Evolutionary conservation across 768 basidiomycete genomes (phyloP).

Genomic region (Pisolithus marmoratus): DNA sequence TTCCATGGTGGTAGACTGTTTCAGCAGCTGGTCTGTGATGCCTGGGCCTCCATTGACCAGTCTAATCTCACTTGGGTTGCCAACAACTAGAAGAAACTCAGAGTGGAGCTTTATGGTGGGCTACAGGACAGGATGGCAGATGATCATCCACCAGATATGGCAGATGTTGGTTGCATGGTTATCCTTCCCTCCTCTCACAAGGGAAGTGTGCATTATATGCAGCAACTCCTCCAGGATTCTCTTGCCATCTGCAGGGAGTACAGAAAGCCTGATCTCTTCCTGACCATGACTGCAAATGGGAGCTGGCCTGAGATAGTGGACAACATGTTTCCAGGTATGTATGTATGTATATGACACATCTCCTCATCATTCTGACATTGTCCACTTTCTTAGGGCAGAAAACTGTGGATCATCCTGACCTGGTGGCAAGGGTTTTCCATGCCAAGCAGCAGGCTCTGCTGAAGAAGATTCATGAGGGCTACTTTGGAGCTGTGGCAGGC

Average conservation of each 20-base stretch:
- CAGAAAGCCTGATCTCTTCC: slow-evolving; percentile 38
- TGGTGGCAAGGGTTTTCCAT: slow-evolving; percentile 42
- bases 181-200: slow-evolving; percentile 39
- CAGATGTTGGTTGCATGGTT: slow-evolving; percentile 8
- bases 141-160: slow-evolving; percentile 6
- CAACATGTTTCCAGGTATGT: slow-evolving; percentile 30
- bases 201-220: slow-evolving; percentile 40
- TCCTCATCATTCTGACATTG: neutral
- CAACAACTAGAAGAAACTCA: slow-evolving; percentile 30
- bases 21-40: slow-evolving; percentile 37
- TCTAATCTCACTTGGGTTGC: slow-evolving; percentile 28
- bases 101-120: slow-evolving; percentile 32
- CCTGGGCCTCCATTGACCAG: slow-evolving; percentile 41
- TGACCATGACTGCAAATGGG: slow-evolving; percentile 51
- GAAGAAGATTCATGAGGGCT: slow-evolving; percentile 30
- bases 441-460: slow-evolving; percentile 35
- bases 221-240: slow-evolving; percentile 38
- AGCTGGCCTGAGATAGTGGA: slow-evolving; percentile 40
- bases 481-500: slow-evolving; percentile 39
- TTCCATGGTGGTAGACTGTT: slow-evolving; percentile 36
- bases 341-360: slow-evolving; percentile 3
- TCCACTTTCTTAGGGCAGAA: slow-evolving; percentile 23
- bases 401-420: slow-evolving; percentile 39
- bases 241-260: slow-evolving; percentile 38
- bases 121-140: slow-evolving; percentile 24